Conservation (phyloP, 164 flowering plant species). For the Protea cynaroides region DNA sequence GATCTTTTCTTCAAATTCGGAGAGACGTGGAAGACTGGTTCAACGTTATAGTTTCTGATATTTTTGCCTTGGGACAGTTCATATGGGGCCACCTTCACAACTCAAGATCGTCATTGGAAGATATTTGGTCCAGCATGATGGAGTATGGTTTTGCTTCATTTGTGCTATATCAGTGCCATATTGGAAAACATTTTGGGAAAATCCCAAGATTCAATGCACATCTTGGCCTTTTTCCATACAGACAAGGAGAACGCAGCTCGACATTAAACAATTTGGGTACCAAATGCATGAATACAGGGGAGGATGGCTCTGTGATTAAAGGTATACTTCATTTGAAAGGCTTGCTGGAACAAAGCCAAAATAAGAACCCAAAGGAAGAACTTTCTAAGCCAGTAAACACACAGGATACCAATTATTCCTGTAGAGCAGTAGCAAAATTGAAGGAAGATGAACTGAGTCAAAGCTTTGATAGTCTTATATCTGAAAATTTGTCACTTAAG, state of each 20-base stretch:
- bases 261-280: slow-evolving; percentile 1
- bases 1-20: slow-evolving; percentile 38
- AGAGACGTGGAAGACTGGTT: slow-evolving; percentile 39
- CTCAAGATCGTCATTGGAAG: slow-evolving; percentile 43
- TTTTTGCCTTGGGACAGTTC: slow-evolving; percentile 30
- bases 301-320: slow-evolving; percentile 1
- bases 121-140: slow-evolving; percentile 31
- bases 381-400: slow-evolving; percentile 7
- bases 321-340: not conserved
- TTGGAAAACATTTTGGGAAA: slow-evolving; percentile 16
- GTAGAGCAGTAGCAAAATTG: slow-evolving; percentile 6
- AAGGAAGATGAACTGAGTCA: slow-evolving; percentile 20
- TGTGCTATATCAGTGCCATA: slow-evolving; percentile 37
- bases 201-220: slow-evolving; percentile 8
- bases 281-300: not conserved
- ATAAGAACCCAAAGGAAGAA: not conserved
- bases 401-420: not conserved
- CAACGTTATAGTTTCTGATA: slow-evolving; percentile 29
- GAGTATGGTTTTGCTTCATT: slow-evolving; percentile 36
- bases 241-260: slow-evolving; percentile 7
- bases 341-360: slow-evolving; percentile 12
- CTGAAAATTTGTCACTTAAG: slow-evolving; percentile 44
- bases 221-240: not conserved
- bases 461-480: slow-evolving; percentile 16
- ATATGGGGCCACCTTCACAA: slow-evolving; percentile 22